Evolutionary conservation across 1,139 yeast genomes (phyloP), one percentile per base, ranked within the genome.

Genomic region (Lodderomyces elongisporus): DNA sequence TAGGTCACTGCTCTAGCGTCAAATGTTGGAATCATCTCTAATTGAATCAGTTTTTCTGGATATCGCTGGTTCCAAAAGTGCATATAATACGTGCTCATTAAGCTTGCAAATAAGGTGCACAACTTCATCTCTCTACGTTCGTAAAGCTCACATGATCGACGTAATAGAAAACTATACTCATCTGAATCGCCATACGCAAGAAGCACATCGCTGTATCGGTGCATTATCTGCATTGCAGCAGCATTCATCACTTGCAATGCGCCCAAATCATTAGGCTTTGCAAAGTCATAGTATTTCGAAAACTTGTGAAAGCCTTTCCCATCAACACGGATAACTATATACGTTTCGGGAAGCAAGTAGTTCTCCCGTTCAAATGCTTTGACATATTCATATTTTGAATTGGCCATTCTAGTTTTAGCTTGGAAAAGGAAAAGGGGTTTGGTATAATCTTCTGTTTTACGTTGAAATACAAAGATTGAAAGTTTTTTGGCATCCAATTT

Each of bases 181-280:
- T 91, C 99, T 22, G 94, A 82, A 49, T 91, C 97, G 0, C 99
- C 99, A 52, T 83, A 91, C 0, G 95, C 95, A 55, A 89, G 44
- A 15, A 79, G 51, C 1, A 87, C 72, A 44, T 93, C 98, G 7
- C 85, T 77, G 16, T 83, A 68, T 28, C 66, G 64, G 25, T 66
- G 59, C 69, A 85, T 72, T 6, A 88, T 71, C 31, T 73, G 70
- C 39, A 52, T 47, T 0, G 98, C 98, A 2, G 95, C 79, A 3
- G 68, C 64, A 57, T 88, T 91, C 89, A 93, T 88, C 37, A 88
- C 74, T 8, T 66, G 60, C 31, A 91, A 58, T 0, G 97, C 97
- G 23, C 75, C 56, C 20, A 58, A 43, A 58, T 91, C 99, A 52
- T 91, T 91, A 3, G 99, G 99, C 53, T 91, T 91, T 2, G 58